These are phyloP conservation scores for Furcasterigmium furcatum DNA, from an alignment of 2,329 filamentous ascomycete genomes.

Conservation along the genomic window DNA sequence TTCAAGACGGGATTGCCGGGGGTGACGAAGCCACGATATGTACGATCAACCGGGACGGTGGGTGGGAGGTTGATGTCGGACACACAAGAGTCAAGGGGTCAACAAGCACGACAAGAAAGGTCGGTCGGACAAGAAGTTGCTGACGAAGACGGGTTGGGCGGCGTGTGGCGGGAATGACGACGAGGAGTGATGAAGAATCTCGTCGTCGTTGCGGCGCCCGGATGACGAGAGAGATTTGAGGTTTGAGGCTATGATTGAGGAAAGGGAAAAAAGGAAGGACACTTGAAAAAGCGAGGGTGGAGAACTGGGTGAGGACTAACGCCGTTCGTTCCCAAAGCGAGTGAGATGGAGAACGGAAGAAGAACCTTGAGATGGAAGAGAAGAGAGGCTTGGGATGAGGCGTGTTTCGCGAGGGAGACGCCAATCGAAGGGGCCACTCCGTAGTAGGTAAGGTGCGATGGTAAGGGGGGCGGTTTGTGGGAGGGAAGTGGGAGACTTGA, in stretches of 20 bases:
- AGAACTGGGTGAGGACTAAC: background rate
- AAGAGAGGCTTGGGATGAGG: background rate
- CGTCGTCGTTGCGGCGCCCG: too few species aligned
- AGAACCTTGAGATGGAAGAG: background rate
- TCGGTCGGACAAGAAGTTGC: too few species aligned
- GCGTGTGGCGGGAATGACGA: too few species aligned
- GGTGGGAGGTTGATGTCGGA: background rate
- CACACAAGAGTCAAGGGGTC: too few species aligned
- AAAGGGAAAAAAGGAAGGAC: conserved; percentile 2
- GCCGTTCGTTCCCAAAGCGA: background rate
- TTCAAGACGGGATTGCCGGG: background rate
- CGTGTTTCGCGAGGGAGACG: conserved; percentile 1
- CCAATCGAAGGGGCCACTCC: background rate
- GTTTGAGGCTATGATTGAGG: background rate
- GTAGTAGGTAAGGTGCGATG: background rate
- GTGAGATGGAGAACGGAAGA: background rate
- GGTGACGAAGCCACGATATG: background rate
- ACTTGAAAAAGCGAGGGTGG: conserved; percentile 3
- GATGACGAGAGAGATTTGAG: too few species aligned
- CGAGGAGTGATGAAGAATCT: too few species aligned
- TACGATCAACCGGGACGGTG: background rate
- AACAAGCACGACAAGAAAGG: too few species aligned
- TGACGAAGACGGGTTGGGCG: too few species aligned
- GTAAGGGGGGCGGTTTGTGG: background rate
- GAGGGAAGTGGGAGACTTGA: background rate